Conservation (phyloP, 371 early-diverging fungal genomes). For the Mortierella sp. region DNA sequence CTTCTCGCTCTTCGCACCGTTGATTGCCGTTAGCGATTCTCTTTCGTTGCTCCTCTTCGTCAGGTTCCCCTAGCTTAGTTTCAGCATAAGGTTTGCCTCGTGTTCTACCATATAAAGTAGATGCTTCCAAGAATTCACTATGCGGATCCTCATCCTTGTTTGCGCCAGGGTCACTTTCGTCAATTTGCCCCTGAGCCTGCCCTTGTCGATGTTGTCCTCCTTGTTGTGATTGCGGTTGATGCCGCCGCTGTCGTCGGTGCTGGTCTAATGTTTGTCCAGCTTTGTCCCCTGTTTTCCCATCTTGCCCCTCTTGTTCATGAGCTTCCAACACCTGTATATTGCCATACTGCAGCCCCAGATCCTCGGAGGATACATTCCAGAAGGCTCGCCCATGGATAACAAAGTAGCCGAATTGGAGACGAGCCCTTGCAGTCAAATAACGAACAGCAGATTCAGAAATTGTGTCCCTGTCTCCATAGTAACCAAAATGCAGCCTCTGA, state of each 20-base stretch:
- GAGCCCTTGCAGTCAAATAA: constrained; percentile 49
- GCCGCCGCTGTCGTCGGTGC: background rate
- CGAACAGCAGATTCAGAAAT: constrained; percentile 44
- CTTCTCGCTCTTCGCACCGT: constrained; percentile 47
- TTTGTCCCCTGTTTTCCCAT: constrained; percentile 13
- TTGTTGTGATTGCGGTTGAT: constrained; percentile 5
- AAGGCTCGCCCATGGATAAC: constrained; percentile 53
- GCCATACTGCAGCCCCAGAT: constrained; percentile 2
- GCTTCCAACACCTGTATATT: background rate
- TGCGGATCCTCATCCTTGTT: constrained; percentile 34
- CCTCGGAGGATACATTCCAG: constrained; percentile 36
- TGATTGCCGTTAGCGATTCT: constrained; percentile 22
- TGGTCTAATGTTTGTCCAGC: constrained; percentile 3
- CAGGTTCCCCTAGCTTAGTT: background rate
- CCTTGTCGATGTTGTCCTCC: constrained; percentile 7
- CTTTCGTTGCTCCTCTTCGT: constrained; percentile 21
- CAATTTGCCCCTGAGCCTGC: constrained; percentile 1
- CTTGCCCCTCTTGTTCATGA: constrained; percentile 4
- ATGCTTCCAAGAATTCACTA: background rate
- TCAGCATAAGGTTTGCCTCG: background rate
- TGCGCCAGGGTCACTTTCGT: constrained; percentile 18
- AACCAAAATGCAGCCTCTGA: constrained; percentile 50
- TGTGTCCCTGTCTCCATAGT: constrained; percentile 31
- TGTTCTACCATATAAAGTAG: constrained; percentile 10
- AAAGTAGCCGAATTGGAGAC: constrained; percentile 48